Conservation (phyloP, 257 asterid species). For the Perilla frutescens region DNA sequence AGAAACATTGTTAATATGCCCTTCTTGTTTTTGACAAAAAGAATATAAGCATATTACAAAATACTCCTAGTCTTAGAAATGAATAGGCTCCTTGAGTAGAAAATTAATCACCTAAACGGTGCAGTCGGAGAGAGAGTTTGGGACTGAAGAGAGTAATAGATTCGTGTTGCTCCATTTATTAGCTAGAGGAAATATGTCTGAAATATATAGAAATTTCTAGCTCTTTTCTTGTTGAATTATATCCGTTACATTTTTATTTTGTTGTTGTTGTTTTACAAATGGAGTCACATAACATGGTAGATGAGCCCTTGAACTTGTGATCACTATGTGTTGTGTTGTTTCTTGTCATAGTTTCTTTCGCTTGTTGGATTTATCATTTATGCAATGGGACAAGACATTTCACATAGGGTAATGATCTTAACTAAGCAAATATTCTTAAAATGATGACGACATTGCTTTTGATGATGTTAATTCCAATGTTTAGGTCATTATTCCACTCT, state of each 20-base stretch:
- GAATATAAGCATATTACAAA: background rate
- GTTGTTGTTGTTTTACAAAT: background rate
- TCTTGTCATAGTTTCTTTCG: slow-evolving; percentile 11
- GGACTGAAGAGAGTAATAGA: background rate
- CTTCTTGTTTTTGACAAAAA: slow-evolving; percentile 10
- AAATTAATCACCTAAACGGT: slow-evolving; percentile 17
- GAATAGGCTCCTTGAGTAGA: background rate
- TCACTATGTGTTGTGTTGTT: background rate
- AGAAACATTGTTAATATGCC: background rate
- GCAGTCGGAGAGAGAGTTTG: slow-evolving; percentile 23
- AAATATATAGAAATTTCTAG: slow-evolving; percentile 2
- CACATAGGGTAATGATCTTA: background rate
- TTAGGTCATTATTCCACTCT: background rate
- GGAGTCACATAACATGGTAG: background rate
- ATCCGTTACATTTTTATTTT: slow-evolving; percentile 2
- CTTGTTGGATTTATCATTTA: slow-evolving; percentile 27
- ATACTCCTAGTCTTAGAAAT: background rate
- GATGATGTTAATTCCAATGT: slow-evolving; percentile 30
- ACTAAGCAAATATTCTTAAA: slow-evolving; percentile 19
- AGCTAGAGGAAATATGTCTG: background rate
- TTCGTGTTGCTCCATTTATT: slow-evolving; percentile 13
- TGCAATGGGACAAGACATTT: slow-evolving; percentile 4
- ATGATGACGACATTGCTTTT: background rate
- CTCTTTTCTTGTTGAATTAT: slow-evolving; percentile 20
- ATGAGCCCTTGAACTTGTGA: background rate